Evolutionary conservation across 2,329 filamentous ascomycete genomes (phyloP).

Genomic region (Purpureocillium lavendulum): DNA sequence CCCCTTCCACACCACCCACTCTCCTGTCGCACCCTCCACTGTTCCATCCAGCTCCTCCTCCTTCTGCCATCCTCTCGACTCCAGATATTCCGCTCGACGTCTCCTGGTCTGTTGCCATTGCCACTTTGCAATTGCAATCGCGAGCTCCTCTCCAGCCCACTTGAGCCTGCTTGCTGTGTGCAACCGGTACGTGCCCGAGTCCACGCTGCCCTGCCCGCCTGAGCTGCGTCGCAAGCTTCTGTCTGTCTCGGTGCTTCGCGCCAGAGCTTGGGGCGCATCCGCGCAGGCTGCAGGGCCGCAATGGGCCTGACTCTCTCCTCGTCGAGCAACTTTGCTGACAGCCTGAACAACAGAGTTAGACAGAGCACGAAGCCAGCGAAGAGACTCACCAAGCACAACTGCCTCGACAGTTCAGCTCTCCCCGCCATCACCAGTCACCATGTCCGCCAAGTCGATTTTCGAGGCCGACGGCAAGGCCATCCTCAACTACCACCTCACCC

Average conservation of each 20-base stretch:
- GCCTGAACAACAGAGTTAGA: neutral
- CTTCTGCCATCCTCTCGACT: constrained; percentile 1
- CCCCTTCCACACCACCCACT: constrained; percentile 6
- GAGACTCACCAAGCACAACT: constrained; percentile 1
- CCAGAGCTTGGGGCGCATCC: too few relatives aligned
- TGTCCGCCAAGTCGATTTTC: constrained; percentile 79
- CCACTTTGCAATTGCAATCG: constrained; percentile 4
- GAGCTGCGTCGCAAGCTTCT: too few relatives aligned
- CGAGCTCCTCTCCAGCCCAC: constrained; percentile 1
- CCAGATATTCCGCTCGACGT: constrained; percentile 1
- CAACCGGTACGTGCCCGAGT: constrained; percentile 6
- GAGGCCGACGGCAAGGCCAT: constrained; percentile 99
- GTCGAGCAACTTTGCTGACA: constrained; percentile 3
- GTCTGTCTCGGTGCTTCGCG: too few relatives aligned
- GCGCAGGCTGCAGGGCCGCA: too few relatives aligned
- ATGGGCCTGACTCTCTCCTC: too few relatives aligned
- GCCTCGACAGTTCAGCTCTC: constrained; percentile 10
- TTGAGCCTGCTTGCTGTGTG: constrained; percentile 7
- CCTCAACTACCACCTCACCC: constrained; percentile 99
- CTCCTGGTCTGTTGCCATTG: neutral
- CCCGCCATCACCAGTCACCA: constrained; percentile 25
- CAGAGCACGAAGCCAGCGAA: constrained; percentile 4
- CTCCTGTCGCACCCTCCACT: neutral
- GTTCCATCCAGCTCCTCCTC: constrained; percentile 4
- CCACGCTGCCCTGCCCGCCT: neutral